These are phyloP conservation scores for Fusarium chuoi DNA, from an alignment of 2,329 filamentous ascomycete species.

Conservation along the genomic window DNA sequence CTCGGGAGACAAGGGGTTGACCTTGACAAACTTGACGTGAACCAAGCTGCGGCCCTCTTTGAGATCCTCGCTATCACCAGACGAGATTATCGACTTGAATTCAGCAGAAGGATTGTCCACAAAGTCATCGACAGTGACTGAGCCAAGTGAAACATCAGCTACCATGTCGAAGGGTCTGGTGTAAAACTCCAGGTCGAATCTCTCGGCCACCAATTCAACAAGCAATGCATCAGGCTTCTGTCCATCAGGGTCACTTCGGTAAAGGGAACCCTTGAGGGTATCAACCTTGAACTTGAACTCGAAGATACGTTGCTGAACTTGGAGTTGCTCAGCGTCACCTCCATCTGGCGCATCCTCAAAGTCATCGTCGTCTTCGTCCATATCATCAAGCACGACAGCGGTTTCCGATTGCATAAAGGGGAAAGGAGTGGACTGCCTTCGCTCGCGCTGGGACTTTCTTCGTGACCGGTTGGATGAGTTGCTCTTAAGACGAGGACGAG, in stretches of 20 bases:
- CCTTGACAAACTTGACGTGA: constrained; percentile 86
- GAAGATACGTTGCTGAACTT: constrained; percentile 88
- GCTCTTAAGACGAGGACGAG: constrained; percentile 59
- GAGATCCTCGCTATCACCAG: constrained; percentile 76
- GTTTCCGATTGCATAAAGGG: constrained; percentile 77
- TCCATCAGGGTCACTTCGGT: constrained; percentile 82
- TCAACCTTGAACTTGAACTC: constrained; percentile 98
- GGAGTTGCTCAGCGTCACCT: constrained; percentile 66
- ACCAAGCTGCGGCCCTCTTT: constrained; percentile 84
- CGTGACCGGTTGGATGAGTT: constrained; percentile 58
- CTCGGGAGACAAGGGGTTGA: constrained; percentile 91
- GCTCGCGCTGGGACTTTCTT: constrained; percentile 57
- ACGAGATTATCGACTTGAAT: constrained; percentile 98
- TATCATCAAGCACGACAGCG: constrained; percentile 82
- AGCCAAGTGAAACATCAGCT: constrained; percentile 88
- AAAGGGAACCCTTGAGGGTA: constrained; percentile 91
- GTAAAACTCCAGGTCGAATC: constrained; percentile 88
- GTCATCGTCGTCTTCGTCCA: constrained; percentile 73
- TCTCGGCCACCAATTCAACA: constrained; percentile 90
- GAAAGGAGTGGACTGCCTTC: constrained; percentile 76
- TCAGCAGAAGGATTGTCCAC: constrained; percentile 89
- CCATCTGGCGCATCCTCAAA: constrained; percentile 75
- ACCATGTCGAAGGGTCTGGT: constrained; percentile 92
- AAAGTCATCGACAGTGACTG: constrained; percentile 91
- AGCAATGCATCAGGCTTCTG: constrained; percentile 81